Base-by-base conservation (phyloP, 2,329 filamentous ascomycete genomes). In the Ciborinia camelliae region DNA sequence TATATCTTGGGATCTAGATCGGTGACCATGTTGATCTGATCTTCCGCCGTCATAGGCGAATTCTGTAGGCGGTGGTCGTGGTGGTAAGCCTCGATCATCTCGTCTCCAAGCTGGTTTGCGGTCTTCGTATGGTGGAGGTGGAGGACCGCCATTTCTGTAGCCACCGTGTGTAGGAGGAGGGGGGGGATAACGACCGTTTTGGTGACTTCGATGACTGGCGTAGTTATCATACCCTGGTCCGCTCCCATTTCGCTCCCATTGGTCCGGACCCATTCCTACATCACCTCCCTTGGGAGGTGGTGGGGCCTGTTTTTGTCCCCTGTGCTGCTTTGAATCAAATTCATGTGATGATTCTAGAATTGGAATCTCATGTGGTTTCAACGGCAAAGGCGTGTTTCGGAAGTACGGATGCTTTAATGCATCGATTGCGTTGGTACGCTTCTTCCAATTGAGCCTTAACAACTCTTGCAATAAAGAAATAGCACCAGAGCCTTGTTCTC, bases 341-440 rank as follows among this genome's bases (percentile, higher is more conserved):
- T 99, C 95, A 77, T 99, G 95, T 52, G 92, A 97, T 73, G 97
- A 94, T 74, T 96, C 91, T 73, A 97, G 98, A 20, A 81, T 84
- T 2, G 95, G 95, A n/a, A 99, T 84, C 59, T 98, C 92, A 68
- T 90, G 88, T 1, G 95, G 92, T 63, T 85, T 85, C 47, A 93
- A 87, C 10, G 95, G 95, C 5, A 90, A 81, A 4, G 95, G 95
- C 1, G 84, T 78, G 64, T 86, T 90, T 67, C 86, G 88, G 79
- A 99, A 98, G 77, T 97, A 99, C 0, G 91, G 87, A 73, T 99
- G 95, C 68, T 96, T 85, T 28, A 99, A 80, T 1, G 95, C 95
- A 77, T 99, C 95, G 32, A 96, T 90, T 0, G 95, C 95, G 74
- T 98, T 99, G 75, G 96, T 89, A 59, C 95, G 86, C 70, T 85